Base-by-base conservation (phyloP, 805 yeast species). In the Metschnikowia borealis region DNA sequence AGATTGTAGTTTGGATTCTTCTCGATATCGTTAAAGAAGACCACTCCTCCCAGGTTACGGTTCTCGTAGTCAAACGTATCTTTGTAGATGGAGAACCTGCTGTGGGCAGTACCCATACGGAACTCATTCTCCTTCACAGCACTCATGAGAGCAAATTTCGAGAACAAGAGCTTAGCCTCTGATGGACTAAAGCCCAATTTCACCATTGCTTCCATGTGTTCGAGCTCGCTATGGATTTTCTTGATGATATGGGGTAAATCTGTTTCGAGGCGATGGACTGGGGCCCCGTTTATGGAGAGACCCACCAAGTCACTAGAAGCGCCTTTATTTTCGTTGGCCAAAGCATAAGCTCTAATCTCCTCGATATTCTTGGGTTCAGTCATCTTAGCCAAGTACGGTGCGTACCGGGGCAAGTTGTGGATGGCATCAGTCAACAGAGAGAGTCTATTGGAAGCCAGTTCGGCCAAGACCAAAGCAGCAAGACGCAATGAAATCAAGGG, bases 1-100 rank as follows among this genome's bases (percentile, higher is more conserved):
- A 68, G 63, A 1, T 64, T 59, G 61, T 87, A 90, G 32, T 70
- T 74, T 0, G 63, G 58, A 61, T 89, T 96, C 0, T 54, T 61
- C 56, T 83, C 95, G 5, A 92, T 69, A 63, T 94, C 87, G 61
- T 92, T 94, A 60, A 92, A 75, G 70, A 82, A 90, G 1, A 86
- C 73, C 6, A 90, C 78, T 0, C 75, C 77, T 5, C 71, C 70
- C 26, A 59, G 58, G 3, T 42, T 38, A 7, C 55, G 49, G 20
- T 48, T 48, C 0, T 51, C 49, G 0, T 62, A 52, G 14, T 44
- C 47, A 47, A 60, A 72, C 1, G 44, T 40, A 31, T 72, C 59
- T 39, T 63, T 59, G 54, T 61, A 70, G 2, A 72, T 44, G 36
- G 58, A 57, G 52, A 63, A 73, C 49, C 78, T 57, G 55, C 69